Conservation (phyloP, 805 yeast species). For the Myxozyma vanderwaltii region DNA sequence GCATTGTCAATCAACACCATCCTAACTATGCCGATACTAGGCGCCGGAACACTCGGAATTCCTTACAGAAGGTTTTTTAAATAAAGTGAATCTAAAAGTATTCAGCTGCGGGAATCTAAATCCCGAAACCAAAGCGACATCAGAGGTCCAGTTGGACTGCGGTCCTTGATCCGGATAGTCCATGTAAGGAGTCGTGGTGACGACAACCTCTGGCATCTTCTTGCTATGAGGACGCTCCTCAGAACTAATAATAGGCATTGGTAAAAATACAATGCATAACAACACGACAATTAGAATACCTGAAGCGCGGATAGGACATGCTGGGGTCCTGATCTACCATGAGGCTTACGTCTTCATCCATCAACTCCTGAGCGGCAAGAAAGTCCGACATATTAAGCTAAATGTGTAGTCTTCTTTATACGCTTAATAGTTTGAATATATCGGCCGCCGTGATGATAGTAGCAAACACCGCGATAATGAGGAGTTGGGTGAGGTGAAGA, state of each 20-base stretch:
- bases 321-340: conserved; percentile 13
- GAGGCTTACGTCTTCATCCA: conserved; percentile 24
- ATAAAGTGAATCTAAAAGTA: not conserved
- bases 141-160: not conserved
- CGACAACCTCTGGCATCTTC: conserved; percentile 1
- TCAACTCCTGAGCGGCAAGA: conserved; percentile 14
- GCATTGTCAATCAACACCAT: too few relatives aligned
- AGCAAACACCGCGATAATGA: not conserved
- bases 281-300: not conserved
- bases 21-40: too few relatives aligned
- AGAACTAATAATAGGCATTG: not conserved
- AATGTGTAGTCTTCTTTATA: too few relatives aligned
- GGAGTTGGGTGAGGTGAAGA: not conserved
- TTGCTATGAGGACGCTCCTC: not conserved
- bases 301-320: conserved; percentile 3
- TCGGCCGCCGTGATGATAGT: too few relatives aligned
- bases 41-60: not conserved
- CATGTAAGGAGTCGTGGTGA: not conserved
- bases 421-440: too few relatives aligned
- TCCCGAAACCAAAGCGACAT: not conserved
- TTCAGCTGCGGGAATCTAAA: not conserved
- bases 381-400: conserved; percentile 21
- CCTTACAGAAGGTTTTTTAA: conserved; percentile 24
- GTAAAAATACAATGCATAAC: not conserved
- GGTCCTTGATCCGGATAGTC: conserved; percentile 3